Evolutionary conservation across 2,329 filamentous ascomycete species (phyloP).

Genomic region (Penicillium corylophilum): DNA sequence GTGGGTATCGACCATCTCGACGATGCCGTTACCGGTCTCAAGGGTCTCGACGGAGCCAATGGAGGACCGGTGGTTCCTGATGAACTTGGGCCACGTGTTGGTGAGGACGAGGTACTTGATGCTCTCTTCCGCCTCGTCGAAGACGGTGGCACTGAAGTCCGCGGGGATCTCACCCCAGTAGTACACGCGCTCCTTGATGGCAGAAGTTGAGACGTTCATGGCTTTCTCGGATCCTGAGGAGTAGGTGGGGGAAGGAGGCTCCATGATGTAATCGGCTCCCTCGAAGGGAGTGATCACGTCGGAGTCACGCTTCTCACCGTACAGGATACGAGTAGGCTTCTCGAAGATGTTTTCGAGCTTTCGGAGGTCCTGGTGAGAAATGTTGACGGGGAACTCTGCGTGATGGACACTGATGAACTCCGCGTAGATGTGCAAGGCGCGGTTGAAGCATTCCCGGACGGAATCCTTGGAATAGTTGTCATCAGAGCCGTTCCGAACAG

Average conservation of each 20-base stretch:
- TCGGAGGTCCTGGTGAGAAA: constrained; percentile 58
- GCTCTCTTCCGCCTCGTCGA: constrained; percentile 59
- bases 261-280: constrained; percentile 24
- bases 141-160: constrained; percentile 53
- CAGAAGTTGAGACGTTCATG: constrained; percentile 14
- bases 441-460: constrained; percentile 51
- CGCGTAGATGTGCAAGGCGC: constrained; percentile 61
- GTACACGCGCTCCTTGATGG: constrained; percentile 31
- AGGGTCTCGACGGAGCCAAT: constrained; percentile 4
- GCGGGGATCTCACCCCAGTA: constrained; percentile 41
- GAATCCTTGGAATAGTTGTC: not conserved
- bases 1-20: not conserved
- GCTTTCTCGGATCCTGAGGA: constrained; percentile 22
- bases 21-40: not conserved
- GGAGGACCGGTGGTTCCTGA: constrained; percentile 14
- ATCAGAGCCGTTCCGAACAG: constrained; percentile 19
- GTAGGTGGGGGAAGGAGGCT: constrained; percentile 21
- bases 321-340: constrained; percentile 45
- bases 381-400: constrained; percentile 67
- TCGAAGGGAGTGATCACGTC: constrained; percentile 42
- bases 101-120: constrained; percentile 68
- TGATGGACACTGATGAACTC: constrained; percentile 61
- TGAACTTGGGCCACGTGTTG: constrained; percentile 61
- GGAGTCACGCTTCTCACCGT: constrained; percentile 43
- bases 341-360: constrained; percentile 60